Percentiles rank a stretch among this genome's conserved stretches.
These are phyloP conservation scores for Niebla homalea DNA, from an alignment of 495 filamentous ascomycete genomes.

Conservation along the genomic window DNA sequence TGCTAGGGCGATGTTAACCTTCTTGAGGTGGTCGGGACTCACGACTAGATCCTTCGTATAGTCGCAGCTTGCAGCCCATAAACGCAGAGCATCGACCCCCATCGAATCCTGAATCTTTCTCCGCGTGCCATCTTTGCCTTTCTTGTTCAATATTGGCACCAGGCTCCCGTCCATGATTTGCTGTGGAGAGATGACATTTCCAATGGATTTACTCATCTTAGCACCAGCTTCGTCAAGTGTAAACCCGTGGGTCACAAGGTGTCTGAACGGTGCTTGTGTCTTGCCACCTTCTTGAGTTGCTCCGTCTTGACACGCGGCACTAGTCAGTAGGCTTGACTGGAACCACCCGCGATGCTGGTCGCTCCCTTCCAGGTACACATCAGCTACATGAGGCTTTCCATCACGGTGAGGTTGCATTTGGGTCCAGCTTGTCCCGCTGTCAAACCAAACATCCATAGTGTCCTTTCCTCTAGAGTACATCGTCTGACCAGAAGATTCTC, in stretches of 20 bases:
- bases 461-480: constrained; percentile 67
- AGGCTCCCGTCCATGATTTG: constrained; percentile 74
- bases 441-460: constrained; percentile 99
- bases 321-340: constrained; percentile 92
- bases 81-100: constrained; percentile 72
- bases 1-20: constrained; percentile 58
- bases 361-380: constrained; percentile 85
- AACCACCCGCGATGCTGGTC: constrained; percentile 99
- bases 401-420: constrained; percentile 27
- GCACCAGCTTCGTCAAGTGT: constrained; percentile 75
- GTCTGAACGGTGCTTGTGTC: constrained; percentile 56
- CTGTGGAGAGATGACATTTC: constrained; percentile 72
- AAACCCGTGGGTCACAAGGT: constrained; percentile 88
- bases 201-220: constrained; percentile 97
- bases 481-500: constrained; percentile 21
- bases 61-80: constrained; percentile 86
- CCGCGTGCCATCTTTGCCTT: constrained; percentile 38
- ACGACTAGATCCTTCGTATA: constrained; percentile 80
- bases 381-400: constrained; percentile 43
- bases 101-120: constrained; percentile 43
- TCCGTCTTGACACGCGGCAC: constrained; percentile 45
- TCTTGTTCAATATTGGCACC: constrained; percentile 42
- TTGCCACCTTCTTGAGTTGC: constrained; percentile 18
- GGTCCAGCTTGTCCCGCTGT: constrained; percentile 93
- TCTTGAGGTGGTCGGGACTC: constrained; percentile 56